Evolutionary conservation across 345 rosid genomes (phyloP).

Genomic region (Balakata baccata): DNA sequence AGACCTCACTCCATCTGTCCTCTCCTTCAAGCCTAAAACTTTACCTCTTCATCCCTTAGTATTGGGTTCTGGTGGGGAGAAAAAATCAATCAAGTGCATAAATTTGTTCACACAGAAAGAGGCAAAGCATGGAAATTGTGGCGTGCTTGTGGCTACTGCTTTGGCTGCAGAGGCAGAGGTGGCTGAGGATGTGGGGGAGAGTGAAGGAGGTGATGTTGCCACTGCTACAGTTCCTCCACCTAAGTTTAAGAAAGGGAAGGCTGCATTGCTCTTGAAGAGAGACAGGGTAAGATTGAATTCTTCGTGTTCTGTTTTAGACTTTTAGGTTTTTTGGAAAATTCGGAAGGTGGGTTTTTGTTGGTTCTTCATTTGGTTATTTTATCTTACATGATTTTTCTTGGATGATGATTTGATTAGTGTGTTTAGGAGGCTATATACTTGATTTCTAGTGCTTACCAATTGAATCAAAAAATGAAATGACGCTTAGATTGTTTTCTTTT

Average conservation of each 20-base stretch:
- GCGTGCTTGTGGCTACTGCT: conserved; percentile 37
- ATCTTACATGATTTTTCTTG: not conserved
- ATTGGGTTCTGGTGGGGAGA: conserved; percentile 22
- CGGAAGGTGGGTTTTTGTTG: conserved; percentile 12
- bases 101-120: conserved; percentile 16
- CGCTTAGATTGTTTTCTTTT: not conserved
- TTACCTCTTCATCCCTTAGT: conserved; percentile 38
- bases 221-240: conserved; percentile 44
- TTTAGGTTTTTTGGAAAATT: conserved; percentile 10
- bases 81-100: conserved; percentile 24
- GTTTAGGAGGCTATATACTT: not conserved
- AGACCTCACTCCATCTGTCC: conserved; percentile 47
- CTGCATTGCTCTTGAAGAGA: conserved; percentile 75
- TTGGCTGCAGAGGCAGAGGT: conserved; percentile 49
- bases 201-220: conserved; percentile 27
- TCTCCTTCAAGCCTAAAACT: conserved; percentile 50
- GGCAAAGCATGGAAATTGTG: conserved; percentile 26
- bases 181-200: conserved; percentile 45
- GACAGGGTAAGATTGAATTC: conserved; percentile 56
- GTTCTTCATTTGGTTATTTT: not conserved
- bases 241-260: conserved; percentile 87
- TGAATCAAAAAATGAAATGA: not conserved
- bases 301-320: not conserved
- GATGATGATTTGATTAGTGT: not conserved
- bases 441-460: not conserved